phyloP scores from a whole-genome alignment of 2,329 filamentous ascomycete species.

The Hymenoscyphus fraxineus region DNA sequence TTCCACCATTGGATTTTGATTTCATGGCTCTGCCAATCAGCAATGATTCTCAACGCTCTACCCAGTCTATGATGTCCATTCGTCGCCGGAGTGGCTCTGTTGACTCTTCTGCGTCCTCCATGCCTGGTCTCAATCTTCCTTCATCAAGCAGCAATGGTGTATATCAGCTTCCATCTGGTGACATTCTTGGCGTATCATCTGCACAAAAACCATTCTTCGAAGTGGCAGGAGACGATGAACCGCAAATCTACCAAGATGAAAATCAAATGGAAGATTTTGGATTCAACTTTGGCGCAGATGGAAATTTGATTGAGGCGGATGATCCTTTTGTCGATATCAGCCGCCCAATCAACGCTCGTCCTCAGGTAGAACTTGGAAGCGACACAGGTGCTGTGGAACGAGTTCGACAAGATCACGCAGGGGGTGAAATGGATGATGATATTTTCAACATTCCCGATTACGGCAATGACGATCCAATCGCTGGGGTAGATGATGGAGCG shows the following conservation, averaged over 20 bases:
- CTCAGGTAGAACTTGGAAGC: conserved; percentile 24
- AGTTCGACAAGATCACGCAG: conserved; percentile 42
- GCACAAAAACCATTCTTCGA: conserved; percentile 29
- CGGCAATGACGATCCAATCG: conserved; percentile 17
- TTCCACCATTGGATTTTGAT: conserved; percentile 55
- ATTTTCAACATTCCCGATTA: conserved; percentile 20
- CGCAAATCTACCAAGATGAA: background rate
- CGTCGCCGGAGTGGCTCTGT: conserved; percentile 26
- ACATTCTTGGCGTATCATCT: conserved; percentile 35
- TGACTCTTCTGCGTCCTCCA: conserved; percentile 26
- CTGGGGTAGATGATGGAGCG: conserved; percentile 31
- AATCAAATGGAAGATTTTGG: background rate
- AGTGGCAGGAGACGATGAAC: conserved; percentile 32
- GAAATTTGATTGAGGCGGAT: conserved; percentile 50
- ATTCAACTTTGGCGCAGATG: conserved; percentile 60
- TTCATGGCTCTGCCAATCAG: conserved; percentile 38
- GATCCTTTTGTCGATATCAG: conserved; percentile 24
- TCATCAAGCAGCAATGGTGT: conserved; percentile 41
- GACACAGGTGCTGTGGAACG: conserved; percentile 38
- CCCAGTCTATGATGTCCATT: conserved; percentile 35
- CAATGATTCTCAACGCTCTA: conserved; percentile 28
- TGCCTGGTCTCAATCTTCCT: conserved; percentile 47
- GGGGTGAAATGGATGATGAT: conserved; percentile 30
- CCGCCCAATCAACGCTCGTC: conserved; percentile 14
- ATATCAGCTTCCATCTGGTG: conserved; percentile 30